Percentiles rank a stretch among this genome's conserved stretches.
Evolutionary conservation across 495 filamentous ascomycete genomes (phyloP).

Genomic region (Cercophora sp.): DNA sequence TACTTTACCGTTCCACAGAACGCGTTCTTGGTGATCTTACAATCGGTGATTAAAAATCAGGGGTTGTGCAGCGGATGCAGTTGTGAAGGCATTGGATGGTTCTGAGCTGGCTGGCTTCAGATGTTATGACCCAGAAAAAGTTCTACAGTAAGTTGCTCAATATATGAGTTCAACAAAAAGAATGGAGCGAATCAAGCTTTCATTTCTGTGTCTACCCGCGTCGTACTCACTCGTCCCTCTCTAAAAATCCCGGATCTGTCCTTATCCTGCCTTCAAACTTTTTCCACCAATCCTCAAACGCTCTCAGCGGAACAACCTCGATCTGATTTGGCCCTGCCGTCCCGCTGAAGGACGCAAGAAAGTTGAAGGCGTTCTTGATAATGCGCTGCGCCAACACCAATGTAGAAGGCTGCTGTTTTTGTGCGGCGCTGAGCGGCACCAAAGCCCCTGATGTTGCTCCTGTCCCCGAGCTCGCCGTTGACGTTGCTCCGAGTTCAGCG

Average conservation of each 20-base stretch:
- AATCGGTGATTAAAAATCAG: too few relatives aligned
- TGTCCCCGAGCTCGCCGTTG: slow-evolving; percentile 13
- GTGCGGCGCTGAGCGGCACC: not conserved
- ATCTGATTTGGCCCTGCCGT: slow-evolving; percentile 41
- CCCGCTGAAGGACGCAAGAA: slow-evolving; percentile 79
- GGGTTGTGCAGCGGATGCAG: too few relatives aligned
- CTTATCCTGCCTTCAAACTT: slow-evolving; percentile 92
- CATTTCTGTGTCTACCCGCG: too few relatives aligned
- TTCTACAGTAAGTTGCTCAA: too few relatives aligned
- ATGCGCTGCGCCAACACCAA: slow-evolving; percentile 85
- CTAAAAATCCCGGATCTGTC: slow-evolving; percentile 83
- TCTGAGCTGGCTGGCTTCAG: too few relatives aligned
- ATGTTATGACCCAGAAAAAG: too few relatives aligned
- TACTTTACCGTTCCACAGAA: too few relatives aligned
- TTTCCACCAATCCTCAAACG: slow-evolving; percentile 94
- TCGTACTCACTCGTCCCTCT: slow-evolving; percentile 68
- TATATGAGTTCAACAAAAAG: too few relatives aligned
- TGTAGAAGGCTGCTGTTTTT: slow-evolving; percentile 34
- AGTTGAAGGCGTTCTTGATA: slow-evolving; percentile 96
- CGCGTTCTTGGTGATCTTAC: too few relatives aligned
- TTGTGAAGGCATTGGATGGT: too few relatives aligned
- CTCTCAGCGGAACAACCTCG: slow-evolving; percentile 84
- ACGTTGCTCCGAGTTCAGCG: slow-evolving; percentile 48
- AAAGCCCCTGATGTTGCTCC: slow-evolving; percentile 24
- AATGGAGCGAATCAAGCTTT: too few relatives aligned